Evolutionary conservation across 352 stramenopile genomes (phyloP).

Genomic region (Stramenopiles sp.): DNA sequence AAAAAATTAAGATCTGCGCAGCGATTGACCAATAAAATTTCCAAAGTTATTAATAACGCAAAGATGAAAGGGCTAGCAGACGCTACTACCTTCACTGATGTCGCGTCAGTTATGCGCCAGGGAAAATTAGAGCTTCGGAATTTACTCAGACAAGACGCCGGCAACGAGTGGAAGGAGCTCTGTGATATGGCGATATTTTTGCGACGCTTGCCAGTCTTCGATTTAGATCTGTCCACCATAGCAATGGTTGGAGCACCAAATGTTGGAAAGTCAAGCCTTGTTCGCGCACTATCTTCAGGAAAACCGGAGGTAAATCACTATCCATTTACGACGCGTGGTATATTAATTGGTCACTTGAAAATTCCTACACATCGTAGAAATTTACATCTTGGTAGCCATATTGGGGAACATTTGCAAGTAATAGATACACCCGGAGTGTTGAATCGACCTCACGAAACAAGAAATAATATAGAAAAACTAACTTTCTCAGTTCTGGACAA

Average conservation of each 20-base stretch:
- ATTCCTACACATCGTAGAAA: constrained; percentile 31
- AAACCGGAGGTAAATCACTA: constrained; percentile 64
- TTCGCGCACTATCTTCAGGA: constrained; percentile 41
- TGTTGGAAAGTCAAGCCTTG: constrained; percentile 59
- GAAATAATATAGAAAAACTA: constrained; percentile 63
- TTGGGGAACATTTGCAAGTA: constrained; percentile 45
- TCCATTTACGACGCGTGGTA: constrained; percentile 57
- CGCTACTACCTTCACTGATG: too few relatives aligned
- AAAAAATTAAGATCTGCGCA: too few relatives aligned
- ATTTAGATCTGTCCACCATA: constrained; percentile 44
- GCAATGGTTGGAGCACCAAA: constrained; percentile 57
- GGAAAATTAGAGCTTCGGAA: too few relatives aligned
- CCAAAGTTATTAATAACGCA: too few relatives aligned
- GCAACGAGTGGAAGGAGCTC: too few relatives aligned
- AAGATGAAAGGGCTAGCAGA: too few relatives aligned
- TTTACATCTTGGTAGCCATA: constrained; percentile 11
- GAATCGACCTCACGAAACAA: constrained; percentile 28
- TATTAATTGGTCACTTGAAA: constrained; percentile 53
- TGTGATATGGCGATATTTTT: constrained; percentile 27
- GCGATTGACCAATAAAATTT: too few relatives aligned
- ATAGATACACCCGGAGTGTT: constrained; percentile 59
- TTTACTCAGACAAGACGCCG: too few relatives aligned
- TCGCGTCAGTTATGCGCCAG: too few relatives aligned
- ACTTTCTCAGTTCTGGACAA: constrained; percentile 34
- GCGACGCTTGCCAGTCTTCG: constrained; percentile 33